A percentile compares a stretch with the other conserved stretches of the same genome.
phyloP scores from a whole-genome alignment of 805 yeast genomes.

The Yamadazyma olivae region DNA sequence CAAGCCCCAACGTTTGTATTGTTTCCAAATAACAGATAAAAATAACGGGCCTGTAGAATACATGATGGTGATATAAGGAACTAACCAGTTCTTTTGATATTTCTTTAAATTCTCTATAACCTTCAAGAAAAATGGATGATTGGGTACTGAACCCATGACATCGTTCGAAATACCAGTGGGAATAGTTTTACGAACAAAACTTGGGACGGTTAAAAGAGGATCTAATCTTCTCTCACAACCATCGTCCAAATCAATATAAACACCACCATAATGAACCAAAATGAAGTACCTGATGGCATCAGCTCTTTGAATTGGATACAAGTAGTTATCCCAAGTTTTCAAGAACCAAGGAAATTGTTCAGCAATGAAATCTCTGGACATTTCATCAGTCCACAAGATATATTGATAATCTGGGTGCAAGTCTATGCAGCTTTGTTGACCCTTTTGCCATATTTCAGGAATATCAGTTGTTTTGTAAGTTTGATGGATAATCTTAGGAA shows the following conservation, averaged over 20 bases:
- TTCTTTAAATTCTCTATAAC: constrained; percentile 61
- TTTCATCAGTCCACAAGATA: constrained; percentile 86
- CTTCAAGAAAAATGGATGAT: constrained; percentile 79
- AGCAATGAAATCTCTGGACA: constrained; percentile 72
- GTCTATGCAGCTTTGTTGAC: constrained; percentile 73
- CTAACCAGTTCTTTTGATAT: constrained; percentile 68
- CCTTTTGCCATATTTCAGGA: constrained; percentile 78
- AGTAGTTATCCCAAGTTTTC: constrained; percentile 70
- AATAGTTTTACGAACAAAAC: constrained; percentile 79
- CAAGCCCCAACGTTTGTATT: constrained; percentile 76
- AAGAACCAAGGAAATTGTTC: constrained; percentile 87
- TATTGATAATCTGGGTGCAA: constrained; percentile 87
- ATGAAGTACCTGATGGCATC: constrained; percentile 89
- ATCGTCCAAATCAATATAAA: constrained; percentile 87
- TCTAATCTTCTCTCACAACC: constrained; percentile 80
- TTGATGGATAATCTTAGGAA: constrained; percentile 91
- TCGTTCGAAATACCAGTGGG: constrained; percentile 94
- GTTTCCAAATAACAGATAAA: constrained; percentile 82
- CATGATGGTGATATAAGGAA: constrained; percentile 91
- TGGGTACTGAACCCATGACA: constrained; percentile 85
- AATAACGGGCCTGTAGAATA: constrained; percentile 90
- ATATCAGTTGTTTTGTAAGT: constrained; percentile 78
- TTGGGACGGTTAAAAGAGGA: constrained; percentile 77
- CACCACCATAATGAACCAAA: constrained; percentile 79
- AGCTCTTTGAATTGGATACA: constrained; percentile 82